Evolutionary conservation across 441 rosid genomes (phyloP).

Genomic region (Pelargonium myrrhifolium): DNA sequence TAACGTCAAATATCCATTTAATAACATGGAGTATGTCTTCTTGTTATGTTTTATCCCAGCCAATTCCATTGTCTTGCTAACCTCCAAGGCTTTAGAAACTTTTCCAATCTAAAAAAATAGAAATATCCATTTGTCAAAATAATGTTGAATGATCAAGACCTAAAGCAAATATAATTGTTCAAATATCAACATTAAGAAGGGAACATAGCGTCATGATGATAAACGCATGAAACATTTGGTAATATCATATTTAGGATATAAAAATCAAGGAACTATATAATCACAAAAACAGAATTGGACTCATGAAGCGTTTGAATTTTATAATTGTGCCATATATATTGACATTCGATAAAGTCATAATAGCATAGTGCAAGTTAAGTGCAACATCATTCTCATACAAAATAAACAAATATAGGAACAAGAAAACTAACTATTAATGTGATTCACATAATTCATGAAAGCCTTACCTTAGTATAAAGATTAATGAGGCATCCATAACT

Average conservation of each 20-base stretch:
- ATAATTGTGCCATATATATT: too few species aligned
- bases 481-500: constrained; percentile 88
- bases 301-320: too few species aligned
- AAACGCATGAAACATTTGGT: too few species aligned
- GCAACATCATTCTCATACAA: too few species aligned
- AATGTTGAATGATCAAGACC: constrained; percentile 7
- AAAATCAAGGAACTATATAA: too few species aligned
- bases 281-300: too few species aligned
- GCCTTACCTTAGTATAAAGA: constrained; percentile 68
- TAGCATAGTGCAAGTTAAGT: too few species aligned
- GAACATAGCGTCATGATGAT: too few species aligned
- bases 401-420: too few species aligned
- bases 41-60: constrained; percentile 73
- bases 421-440: not conserved
- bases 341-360: too few species aligned
- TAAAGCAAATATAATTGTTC: not conserved
- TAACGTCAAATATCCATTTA: constrained; percentile 76
- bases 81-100: constrained; percentile 73
- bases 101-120: constrained; percentile 55
- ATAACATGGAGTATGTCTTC: constrained; percentile 93
- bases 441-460: not conserved
- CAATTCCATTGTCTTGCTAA: constrained; percentile 67
- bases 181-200: too few species aligned
- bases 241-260: too few species aligned
- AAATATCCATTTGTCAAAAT: constrained; percentile 1